These are phyloP conservation scores for Dovyalis caffra DNA, from an alignment of 345 rosid genomes.

Conservation along the genomic window DNA sequence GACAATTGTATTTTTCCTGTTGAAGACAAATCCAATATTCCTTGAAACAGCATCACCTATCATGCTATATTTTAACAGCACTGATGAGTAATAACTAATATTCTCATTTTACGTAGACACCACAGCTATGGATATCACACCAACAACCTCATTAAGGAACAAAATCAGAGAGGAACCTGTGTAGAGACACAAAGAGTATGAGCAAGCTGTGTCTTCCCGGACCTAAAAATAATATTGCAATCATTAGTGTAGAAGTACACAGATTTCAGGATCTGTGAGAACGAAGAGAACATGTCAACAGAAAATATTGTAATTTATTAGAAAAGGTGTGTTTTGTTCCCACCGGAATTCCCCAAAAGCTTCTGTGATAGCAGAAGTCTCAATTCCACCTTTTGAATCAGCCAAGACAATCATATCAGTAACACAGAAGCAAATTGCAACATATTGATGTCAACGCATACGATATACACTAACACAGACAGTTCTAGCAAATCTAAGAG, in stretches of 20 bases:
- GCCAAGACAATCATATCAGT: not conserved
- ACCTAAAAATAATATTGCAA: conserved; percentile 41
- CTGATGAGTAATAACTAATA: not conserved
- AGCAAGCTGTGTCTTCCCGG: conserved; percentile 90
- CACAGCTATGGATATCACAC: not conserved
- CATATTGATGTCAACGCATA: not conserved
- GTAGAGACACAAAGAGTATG: conserved; percentile 84
- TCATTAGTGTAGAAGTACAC: not conserved
- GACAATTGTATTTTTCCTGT: not conserved
- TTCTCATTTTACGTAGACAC: not conserved
- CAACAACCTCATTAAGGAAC: not conserved
- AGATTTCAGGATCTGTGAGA: not conserved
- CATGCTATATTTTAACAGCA: not conserved
- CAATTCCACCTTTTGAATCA: conserved; percentile 64
- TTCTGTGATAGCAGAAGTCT: conserved; percentile 77
- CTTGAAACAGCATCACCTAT: not conserved
- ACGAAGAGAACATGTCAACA: not conserved
- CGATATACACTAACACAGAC: not conserved
- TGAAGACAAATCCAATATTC: not conserved
- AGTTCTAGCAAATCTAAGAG: not conserved
- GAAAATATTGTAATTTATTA: not conserved
- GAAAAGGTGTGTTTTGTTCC: conserved; percentile 26
- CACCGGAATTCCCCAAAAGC: conserved; percentile 94
- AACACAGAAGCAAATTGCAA: not conserved
- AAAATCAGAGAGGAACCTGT: conserved; percentile 52